phyloP scores from a whole-genome alignment of 352 stramenopile genomes.

The Globisporangium paroecandrum region DNA sequence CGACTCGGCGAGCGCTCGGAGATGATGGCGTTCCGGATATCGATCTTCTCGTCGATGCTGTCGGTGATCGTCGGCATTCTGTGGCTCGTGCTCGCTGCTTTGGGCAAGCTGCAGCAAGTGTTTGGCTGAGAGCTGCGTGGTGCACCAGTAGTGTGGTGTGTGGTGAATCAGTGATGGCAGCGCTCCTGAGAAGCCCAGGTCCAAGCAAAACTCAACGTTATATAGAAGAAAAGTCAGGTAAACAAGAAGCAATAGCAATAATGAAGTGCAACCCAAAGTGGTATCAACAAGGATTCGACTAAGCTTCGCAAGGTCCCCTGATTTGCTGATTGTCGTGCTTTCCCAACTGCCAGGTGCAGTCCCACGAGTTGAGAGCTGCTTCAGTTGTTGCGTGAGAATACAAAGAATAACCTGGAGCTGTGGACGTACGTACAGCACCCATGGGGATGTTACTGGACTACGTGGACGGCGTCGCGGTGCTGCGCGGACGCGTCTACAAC shows the following conservation, averaged over 20 bases:
- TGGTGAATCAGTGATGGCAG: neutral
- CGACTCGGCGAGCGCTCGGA: constrained; percentile 68
- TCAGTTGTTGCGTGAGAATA: too few relatives aligned
- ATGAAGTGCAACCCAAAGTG: too few relatives aligned
- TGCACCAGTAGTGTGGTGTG: neutral
- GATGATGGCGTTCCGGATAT: constrained; percentile 72
- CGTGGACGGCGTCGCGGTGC: too few relatives aligned
- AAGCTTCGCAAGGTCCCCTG: too few relatives aligned
- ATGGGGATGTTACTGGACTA: too few relatives aligned
- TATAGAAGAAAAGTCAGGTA: neutral
- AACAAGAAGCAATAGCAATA: neutral
- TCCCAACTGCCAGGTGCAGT: too few relatives aligned
- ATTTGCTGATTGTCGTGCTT: too few relatives aligned
- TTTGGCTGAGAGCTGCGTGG: constrained; percentile 44
- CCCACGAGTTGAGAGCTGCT: too few relatives aligned
- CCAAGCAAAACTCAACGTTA: neutral
- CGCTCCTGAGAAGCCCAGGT: neutral
- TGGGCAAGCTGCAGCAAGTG: constrained; percentile 76
- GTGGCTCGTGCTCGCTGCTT: constrained; percentile 73
- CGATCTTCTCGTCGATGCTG: constrained; percentile 80
- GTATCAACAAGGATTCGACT: too few relatives aligned
- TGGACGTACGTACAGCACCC: too few relatives aligned
- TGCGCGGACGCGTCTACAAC: too few relatives aligned
- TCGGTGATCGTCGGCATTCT: constrained; percentile 81
- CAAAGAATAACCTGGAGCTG: too few relatives aligned